Base-by-base conservation (phyloP, 306 rosid species). In the Vigna nakashimae region DNA sequence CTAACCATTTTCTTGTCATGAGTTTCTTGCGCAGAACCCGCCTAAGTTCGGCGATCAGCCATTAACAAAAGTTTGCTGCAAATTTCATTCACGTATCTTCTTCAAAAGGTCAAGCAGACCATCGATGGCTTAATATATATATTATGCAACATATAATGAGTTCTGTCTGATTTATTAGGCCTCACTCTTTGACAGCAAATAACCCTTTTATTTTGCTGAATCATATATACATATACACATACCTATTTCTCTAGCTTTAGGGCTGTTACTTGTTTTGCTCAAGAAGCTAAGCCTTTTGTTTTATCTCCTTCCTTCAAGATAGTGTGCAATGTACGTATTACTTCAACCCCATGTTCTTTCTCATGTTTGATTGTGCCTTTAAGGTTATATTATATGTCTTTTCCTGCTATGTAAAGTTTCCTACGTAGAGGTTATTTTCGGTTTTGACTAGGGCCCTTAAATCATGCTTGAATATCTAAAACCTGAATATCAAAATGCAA, bases 11-110 rank as follows among this genome's bases (percentile, higher is more conserved):
- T 63, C 12, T 45, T 42, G 13, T 13, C 85, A 80, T 55, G 75
- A 69, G 22, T 76, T 83, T 86, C 80, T 75, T 69, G 81, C 85
- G 50, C 63, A 42, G 59, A 89, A 86, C 88, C 69, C 80, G 86
- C 85, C 87, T 78, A 83, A 77, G 91, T 92, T 92, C 5, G 97
- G 97, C 88, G 3, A 80, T 80, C 58, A 63, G 4, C 83, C 96
- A 89, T 83, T 73, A 84, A 15, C 30, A 58, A 53, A 62, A 69
- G 52, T 4, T 83, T 75, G 82, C 86, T 83, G 71, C 73, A 10
- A 34, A 74, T 71, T 83, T 86, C 90, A 80, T 74, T 73, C 82
- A 75, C 88, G 83, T 77, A 84, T 84, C 92, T 83, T 75, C 68
- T 75, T 65, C 84, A 57, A 18, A 75, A 78, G 72, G 92, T 90